Conservation (phyloP, 2,329 filamentous ascomycete genomes). For the Scopulariopsis brevicaulis region DNA sequence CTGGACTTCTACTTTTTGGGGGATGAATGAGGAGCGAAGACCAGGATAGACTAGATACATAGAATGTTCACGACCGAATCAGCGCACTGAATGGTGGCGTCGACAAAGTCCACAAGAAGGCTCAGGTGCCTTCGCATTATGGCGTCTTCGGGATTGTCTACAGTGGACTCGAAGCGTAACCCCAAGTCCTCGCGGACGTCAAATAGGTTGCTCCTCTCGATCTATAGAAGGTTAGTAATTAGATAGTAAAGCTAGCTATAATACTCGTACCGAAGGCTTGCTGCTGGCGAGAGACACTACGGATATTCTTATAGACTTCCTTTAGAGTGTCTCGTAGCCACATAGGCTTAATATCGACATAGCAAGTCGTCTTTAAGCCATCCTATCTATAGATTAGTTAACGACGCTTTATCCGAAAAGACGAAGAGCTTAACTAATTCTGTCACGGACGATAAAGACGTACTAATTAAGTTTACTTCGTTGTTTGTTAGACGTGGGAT, state of each 20-base stretch:
- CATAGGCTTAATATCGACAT: not conserved
- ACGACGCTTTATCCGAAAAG: not conserved
- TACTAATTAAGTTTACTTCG: not conserved
- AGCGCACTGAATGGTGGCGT: too few relatives aligned
- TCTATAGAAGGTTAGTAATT: not conserved
- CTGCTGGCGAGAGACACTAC: not conserved
- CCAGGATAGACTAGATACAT: too few relatives aligned
- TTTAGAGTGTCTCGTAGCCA: not conserved
- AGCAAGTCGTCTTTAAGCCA: not conserved
- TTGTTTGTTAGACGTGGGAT: too few relatives aligned
- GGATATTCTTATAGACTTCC: not conserved
- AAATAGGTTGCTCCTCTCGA: not conserved
- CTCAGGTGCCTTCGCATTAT: too few relatives aligned
- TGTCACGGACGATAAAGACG: not conserved
- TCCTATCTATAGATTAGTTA: not conserved
- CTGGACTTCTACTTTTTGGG: too few relatives aligned
- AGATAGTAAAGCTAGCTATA: not conserved
- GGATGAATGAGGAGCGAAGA: too few relatives aligned
- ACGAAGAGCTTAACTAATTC: not conserved
- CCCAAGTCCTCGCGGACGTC: not conserved
- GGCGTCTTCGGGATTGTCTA: too few relatives aligned
- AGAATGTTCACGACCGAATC: too few relatives aligned
- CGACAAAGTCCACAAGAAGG: too few relatives aligned
- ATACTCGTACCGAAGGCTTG: not conserved
- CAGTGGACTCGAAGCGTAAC: not conserved